Conservation (phyloP, 2,329 filamentous ascomycete genomes). For the Fusarium palustre region DNA sequence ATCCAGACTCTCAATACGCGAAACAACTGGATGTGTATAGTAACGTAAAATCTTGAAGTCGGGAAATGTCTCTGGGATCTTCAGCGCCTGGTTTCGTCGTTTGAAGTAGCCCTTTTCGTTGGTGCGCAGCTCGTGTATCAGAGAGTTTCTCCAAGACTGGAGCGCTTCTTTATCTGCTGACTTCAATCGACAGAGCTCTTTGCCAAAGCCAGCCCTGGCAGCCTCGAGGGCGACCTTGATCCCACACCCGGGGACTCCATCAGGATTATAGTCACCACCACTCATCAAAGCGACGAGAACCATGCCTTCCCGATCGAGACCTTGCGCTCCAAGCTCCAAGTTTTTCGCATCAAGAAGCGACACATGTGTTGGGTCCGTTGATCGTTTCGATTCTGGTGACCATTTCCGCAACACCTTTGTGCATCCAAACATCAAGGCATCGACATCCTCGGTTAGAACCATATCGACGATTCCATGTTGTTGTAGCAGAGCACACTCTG, state of each 20-base stretch:
- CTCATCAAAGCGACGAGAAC: conserved; percentile 94
- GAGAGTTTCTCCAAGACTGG: conserved; percentile 74
- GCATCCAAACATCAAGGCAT: conserved; percentile 97
- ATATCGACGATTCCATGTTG: conserved; percentile 86
- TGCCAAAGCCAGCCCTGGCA: conserved; percentile 87
- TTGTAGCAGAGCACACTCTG: conserved; percentile 91
- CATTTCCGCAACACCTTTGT: conserved; percentile 82
- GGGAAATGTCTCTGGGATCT: conserved; percentile 85
- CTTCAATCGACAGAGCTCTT: conserved; percentile 75
- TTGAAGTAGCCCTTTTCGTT: conserved; percentile 88
- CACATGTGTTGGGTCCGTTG: conserved; percentile 84
- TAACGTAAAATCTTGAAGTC: conserved; percentile 82
- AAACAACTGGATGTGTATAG: conserved; percentile 90
- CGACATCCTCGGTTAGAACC: conserved; percentile 95
- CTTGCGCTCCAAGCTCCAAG: conserved; percentile 62
- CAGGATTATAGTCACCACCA: conserved; percentile 92
- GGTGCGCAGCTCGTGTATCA: conserved; percentile 81
- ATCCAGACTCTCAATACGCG: conserved; percentile 64
- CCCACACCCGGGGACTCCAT: conserved; percentile 88
- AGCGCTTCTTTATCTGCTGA: conserved; percentile 70
- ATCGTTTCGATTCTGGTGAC: conserved; percentile 76
- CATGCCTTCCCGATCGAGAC: conserved; percentile 88
- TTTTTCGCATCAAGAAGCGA: conserved; percentile 78
- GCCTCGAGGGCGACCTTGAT: conserved; percentile 91
- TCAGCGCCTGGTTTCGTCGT: conserved; percentile 77